A percentile compares a stretch with the other conserved stretches of the same genome.
phyloP scores from a whole-genome alignment of 305 asterid species.

The Plantago coronopus region DNA sequence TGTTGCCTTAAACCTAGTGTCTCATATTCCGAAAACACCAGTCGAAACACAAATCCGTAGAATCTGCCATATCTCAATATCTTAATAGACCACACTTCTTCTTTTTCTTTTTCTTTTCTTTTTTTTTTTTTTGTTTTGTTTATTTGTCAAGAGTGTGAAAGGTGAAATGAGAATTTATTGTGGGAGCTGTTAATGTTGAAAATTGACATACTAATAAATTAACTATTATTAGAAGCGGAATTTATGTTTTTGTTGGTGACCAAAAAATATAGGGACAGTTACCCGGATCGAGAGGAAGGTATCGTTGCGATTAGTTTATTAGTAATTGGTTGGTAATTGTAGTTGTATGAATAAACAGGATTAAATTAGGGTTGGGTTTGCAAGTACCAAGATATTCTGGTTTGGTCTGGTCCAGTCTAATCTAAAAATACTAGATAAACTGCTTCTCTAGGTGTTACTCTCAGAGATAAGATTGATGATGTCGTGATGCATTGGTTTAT shows the following conservation, averaged over 20 bases:
- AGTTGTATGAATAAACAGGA: no score
- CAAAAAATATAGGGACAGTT: neutral
- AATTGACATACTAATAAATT: slow-evolving; percentile 24
- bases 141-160: no score
- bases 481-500: slow-evolving; percentile 32
- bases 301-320: neutral
- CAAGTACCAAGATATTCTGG: slow-evolving; percentile 53
- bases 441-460: slow-evolving; percentile 72
- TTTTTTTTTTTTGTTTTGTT: no score
- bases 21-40: no score
- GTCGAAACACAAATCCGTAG: no score
- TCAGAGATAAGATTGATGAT: slow-evolving; percentile 37
- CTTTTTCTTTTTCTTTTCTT: no score
- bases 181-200: slow-evolving; percentile 1
- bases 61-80: no score
- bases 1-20: no score
- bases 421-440: slow-evolving; percentile 21
- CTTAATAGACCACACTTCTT: no score
- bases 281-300: neutral
- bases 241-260: neutral
- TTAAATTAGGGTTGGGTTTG: slow-evolving; percentile 2
- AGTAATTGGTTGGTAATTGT: neutral
- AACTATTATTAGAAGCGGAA: slow-evolving; percentile 3
- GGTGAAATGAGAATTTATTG: neutral
- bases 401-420: slow-evolving; percentile 14